Percentiles rank a stretch among this genome's conserved stretches.
Conservation (phyloP, 495 filamentous ascomycete species). For the Lophiotrema nucula region DNA sequence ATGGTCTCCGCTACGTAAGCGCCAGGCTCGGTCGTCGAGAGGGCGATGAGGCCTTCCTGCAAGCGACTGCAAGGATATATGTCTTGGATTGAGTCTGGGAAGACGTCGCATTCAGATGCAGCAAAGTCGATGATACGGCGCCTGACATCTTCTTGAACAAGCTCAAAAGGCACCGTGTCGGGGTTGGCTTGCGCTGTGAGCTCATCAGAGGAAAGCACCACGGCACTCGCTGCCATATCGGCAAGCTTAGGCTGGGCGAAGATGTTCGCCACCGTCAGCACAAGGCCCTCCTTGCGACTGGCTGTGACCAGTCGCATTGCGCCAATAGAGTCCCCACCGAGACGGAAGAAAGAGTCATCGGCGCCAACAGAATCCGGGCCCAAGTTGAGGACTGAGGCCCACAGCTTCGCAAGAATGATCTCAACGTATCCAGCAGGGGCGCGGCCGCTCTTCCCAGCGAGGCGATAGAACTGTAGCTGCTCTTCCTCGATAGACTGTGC, state of each 20-base stretch:
- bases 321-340: constrained; percentile 36
- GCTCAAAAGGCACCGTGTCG: constrained; percentile 46
- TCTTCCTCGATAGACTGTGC: constrained; percentile 46
- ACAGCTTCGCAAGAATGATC: constrained; percentile 18
- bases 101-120: constrained; percentile 46
- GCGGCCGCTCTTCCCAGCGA: constrained; percentile 40
- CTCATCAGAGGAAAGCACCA: constrained; percentile 5
- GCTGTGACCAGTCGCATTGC: constrained; percentile 35
- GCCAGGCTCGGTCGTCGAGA: constrained; percentile 43
- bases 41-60: constrained; percentile 53
- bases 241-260: constrained; percentile 49
- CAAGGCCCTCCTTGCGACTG: constrained; percentile 25
- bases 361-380: constrained; percentile 19
- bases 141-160: constrained; percentile 40
- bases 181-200: constrained; percentile 5
- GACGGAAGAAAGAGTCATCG: constrained; percentile 33
- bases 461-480: constrained; percentile 44
- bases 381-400: constrained; percentile 16
- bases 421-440: constrained; percentile 24
- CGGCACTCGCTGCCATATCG: constrained; percentile 46
- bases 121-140: constrained; percentile 48
- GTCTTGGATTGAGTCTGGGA: constrained; percentile 49
- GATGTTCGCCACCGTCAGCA: constrained; percentile 51
- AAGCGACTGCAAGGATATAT: constrained; percentile 61
- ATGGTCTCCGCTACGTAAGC: constrained; percentile 47